phyloP scores from a whole-genome alignment of 129 eudicot genomes.

The Erigeron canadensis region DNA sequence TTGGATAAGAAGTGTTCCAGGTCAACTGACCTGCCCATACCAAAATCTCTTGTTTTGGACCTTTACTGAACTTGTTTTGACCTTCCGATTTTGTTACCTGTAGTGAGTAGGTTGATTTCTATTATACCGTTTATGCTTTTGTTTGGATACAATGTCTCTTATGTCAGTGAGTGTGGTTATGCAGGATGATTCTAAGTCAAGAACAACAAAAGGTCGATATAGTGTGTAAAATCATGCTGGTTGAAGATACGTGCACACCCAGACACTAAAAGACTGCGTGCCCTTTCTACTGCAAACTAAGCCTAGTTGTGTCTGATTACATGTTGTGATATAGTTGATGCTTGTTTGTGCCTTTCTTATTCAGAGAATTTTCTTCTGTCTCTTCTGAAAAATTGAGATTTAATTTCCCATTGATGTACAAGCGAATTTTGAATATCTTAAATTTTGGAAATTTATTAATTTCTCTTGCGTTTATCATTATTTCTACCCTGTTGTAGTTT shows the following conservation, averaged over 20 bases:
- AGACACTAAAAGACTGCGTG: constrained; percentile 16
- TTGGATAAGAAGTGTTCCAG: not conserved
- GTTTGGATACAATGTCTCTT: not conserved
- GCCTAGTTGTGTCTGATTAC: not conserved
- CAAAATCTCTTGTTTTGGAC: not conserved
- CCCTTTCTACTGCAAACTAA: constrained; percentile 12
- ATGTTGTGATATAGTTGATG: constrained; percentile 22
- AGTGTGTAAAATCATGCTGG: constrained; percentile 28
- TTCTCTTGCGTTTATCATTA: not conserved
- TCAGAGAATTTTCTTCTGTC: constrained; percentile 14
- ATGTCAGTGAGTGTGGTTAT: constrained; percentile 14
- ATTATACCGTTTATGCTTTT: not conserved
- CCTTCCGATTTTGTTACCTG: not conserved
- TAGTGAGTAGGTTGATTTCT: not conserved
- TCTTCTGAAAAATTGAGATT: constrained; percentile 10
- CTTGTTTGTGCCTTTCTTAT: constrained; percentile 19
- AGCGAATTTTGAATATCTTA: constrained; percentile 25
- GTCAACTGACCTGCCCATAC: not conserved
- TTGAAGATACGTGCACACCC: constrained; percentile 6
- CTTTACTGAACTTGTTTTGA: not conserved
- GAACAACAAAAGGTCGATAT: constrained; percentile 38
- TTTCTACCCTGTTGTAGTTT: constrained; percentile 1
- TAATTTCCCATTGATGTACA: constrained; percentile 25
- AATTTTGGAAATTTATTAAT: constrained; percentile 10
- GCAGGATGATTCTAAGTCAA: constrained; percentile 40